phyloP scores from a whole-genome alignment of 805 yeast genomes.

The Yamadazyma paraphyllophila region DNA sequence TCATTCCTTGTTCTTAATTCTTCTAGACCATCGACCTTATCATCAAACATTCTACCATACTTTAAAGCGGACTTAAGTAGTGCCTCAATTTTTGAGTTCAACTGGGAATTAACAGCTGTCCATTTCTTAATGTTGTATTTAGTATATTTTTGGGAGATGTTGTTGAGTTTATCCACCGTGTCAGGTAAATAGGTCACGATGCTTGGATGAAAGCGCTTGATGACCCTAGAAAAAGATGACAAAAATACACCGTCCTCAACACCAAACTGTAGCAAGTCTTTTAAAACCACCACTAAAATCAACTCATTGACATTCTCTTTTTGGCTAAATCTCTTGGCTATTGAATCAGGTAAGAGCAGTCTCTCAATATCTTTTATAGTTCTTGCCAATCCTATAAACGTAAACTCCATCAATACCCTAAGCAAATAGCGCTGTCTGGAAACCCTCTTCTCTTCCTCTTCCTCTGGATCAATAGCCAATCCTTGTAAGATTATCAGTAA shows the following conservation, averaged over 20 bases:
- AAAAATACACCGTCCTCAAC: conserved; percentile 28
- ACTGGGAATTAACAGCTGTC: conserved; percentile 38
- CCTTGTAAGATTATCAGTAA: conserved; percentile 38
- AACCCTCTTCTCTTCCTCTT: conserved; percentile 45
- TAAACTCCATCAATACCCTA: conserved; percentile 56
- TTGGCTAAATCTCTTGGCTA: conserved; percentile 26
- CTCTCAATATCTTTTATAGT: conserved; percentile 41
- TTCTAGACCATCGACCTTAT: conserved; percentile 35
- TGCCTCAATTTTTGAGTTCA: conserved; percentile 23
- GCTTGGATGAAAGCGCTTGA: conserved; percentile 44
- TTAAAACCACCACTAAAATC: conserved; percentile 24
- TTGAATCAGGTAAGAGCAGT: conserved; percentile 41
- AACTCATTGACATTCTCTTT: conserved; percentile 17
- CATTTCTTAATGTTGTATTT: conserved; percentile 34
- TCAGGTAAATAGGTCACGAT: conserved; percentile 26
- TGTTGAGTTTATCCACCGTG: conserved; percentile 30
- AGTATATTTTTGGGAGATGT: conserved; percentile 36
- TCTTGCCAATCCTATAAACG: conserved; percentile 55
- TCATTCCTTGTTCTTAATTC: conserved; percentile 13
- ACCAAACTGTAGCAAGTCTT: conserved; percentile 29
- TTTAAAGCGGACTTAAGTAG: conserved; percentile 49
- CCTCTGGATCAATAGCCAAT: conserved; percentile 25
- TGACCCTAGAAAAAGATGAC: conserved; percentile 45
- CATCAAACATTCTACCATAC: conserved; percentile 59
- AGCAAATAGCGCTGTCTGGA: conserved; percentile 45